Base-by-base conservation (phyloP, 306 rosid genomes). In the Castanea mollissima region DNA sequence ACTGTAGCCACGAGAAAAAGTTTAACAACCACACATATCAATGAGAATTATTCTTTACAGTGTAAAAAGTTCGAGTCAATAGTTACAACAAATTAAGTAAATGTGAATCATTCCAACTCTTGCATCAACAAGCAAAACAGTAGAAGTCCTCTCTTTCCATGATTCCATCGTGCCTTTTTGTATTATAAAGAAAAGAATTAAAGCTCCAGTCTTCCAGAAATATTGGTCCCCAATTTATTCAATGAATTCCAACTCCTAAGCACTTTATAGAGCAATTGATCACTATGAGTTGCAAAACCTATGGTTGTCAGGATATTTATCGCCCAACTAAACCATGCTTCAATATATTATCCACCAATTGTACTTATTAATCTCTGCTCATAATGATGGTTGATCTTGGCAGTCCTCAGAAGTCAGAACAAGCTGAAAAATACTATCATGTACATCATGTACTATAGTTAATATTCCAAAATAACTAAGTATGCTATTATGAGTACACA, bases 401-500 rank as follows among this genome's bases (percentile, higher is more conserved):
- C 21, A 9, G 67, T 25, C 14, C 54, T 23, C 15, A 59, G 16
- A 59, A 59, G 46, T 41, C 46, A 8, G 46, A 41, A 41, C 2
- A 59, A 21, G 32, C 5, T 14, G 67, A 13, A 60, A 60, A 31
- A 12, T 25, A 60, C 32, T 21, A 0, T 23, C 67, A 4, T 12
- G 7, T 12, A 23, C 34, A 23, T 60, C 4, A 4, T 59, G 67
- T 14, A 23, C 8, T 21, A 25, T 21, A 60, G 19, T 60, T 25
- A 5, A 21, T 25, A 31, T 12, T 10, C 31, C 67, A 25, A 79
- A 56, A 94, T 92, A 23, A 90, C 97, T 74, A 88, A 13, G 55
- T 79, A 75, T 15, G 94, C 93, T 38, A 89, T 80, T 62, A 86
- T 74, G 68, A 91, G 74, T 46, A 96, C 85, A 55, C 91, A 80